These are phyloP conservation scores for Solanum chacoense DNA, from an alignment of 305 asterid genomes.

Conservation along the genomic window DNA sequence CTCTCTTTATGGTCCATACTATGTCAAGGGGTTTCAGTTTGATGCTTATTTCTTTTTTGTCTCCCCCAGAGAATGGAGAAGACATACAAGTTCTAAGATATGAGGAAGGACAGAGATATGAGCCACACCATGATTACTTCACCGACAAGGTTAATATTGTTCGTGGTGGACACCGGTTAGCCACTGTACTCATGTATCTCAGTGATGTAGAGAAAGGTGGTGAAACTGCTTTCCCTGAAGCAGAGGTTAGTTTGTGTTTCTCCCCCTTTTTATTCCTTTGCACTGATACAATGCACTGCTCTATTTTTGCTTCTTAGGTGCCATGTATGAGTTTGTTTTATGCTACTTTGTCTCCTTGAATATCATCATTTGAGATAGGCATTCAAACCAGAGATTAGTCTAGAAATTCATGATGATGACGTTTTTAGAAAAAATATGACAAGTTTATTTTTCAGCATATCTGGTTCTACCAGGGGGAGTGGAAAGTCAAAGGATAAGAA, in stretches of 20 bases:
- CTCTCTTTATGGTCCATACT: not conserved
- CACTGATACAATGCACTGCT: not conserved
- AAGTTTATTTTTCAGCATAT: not conserved
- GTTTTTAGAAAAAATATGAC: not conserved
- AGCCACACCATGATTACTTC: slow-evolving; percentile 83
- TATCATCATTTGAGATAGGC: not conserved
- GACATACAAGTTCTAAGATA: slow-evolving; percentile 83
- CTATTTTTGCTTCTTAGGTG: not conserved
- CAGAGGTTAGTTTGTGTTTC: slow-evolving; percentile 59
- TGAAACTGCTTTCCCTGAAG: slow-evolving; percentile 88
- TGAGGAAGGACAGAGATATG: slow-evolving; percentile 92
- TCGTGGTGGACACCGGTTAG: slow-evolving; percentile 93
- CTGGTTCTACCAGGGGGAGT: not conserved
- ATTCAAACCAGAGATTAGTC: not conserved
- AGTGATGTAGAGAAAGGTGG: slow-evolving; percentile 88
- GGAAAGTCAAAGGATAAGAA: not conserved
- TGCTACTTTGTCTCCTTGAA: not conserved
- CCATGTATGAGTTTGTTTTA: not conserved
- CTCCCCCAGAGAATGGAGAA: slow-evolving; percentile 74
- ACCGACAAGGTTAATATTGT: slow-evolving; percentile 65
- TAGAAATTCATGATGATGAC: not conserved
- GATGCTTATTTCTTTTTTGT: slow-evolving; percentile 5
- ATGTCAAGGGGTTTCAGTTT: not conserved
- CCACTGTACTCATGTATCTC: slow-evolving; percentile 91
- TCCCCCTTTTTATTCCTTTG: not conserved